phyloP scores from a whole-genome alignment of 1,139 yeast genomes.

The Taphrina sp. region DNA sequence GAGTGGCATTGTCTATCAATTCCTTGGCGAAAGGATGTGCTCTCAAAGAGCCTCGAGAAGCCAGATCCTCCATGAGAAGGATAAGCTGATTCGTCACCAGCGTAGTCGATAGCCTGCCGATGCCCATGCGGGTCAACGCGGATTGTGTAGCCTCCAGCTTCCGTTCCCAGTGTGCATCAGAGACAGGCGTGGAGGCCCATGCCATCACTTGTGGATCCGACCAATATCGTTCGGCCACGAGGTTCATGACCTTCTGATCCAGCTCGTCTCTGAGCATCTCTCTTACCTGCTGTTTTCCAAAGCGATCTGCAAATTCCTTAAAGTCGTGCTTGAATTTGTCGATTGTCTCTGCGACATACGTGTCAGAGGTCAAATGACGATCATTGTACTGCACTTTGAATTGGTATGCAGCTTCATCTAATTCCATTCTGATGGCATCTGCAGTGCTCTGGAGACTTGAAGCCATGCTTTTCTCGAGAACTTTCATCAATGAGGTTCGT shows the following conservation, averaged over 20 bases:
- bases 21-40: conserved; percentile 82
- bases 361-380: conserved; percentile 86
- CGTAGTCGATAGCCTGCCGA: conserved; percentile 84
- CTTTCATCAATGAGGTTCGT: conserved; percentile 77
- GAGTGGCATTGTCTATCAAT: conserved; percentile 82
- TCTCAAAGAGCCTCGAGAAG: conserved; percentile 63
- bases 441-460: conserved; percentile 84
- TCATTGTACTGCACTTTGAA: conserved; percentile 97
- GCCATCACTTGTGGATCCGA: conserved; percentile 25
- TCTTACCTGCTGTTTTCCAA: conserved; percentile 78
- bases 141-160: conserved; percentile 82
- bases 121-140: conserved; percentile 83
- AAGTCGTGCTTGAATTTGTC: conserved; percentile 83
- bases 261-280: conserved; percentile 76
- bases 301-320: conserved; percentile 77
- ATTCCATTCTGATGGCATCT: conserved; percentile 77
- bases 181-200: conserved; percentile 54
- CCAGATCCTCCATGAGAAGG: conserved; percentile 71
- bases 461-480: conserved; percentile 89
- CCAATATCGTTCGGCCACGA: conserved; percentile 91
- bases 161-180: conserved; percentile 82
- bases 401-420: conserved; percentile 88
- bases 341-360: conserved; percentile 86
- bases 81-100: conserved; percentile 76
- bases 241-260: conserved; percentile 83